A percentile compares a stretch with the other conserved stretches of the same genome.
Evolutionary conservation across 2,329 filamentous ascomycete species (phyloP).

Genomic region (Aspergillus sp.): DNA sequence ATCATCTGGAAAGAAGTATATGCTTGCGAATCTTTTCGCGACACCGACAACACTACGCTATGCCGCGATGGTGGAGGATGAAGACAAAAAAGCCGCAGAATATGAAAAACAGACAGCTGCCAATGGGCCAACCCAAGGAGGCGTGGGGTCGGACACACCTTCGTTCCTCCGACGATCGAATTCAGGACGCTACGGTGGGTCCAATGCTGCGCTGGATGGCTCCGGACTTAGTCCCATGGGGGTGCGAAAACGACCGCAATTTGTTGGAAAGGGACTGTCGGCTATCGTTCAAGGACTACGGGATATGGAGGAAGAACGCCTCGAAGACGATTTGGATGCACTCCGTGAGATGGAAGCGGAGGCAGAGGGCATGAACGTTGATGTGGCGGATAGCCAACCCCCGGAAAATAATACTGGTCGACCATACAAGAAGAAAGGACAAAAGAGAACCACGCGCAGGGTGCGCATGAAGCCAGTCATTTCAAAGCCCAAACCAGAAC

Average conservation of each 20-base stretch:
- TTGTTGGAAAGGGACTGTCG: conserved; percentile 36
- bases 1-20: conserved; percentile 41
- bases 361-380: conserved; percentile 21
- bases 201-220: conserved; percentile 5
- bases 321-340: conserved; percentile 41
- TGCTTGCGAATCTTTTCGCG: conserved; percentile 41
- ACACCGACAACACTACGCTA: conserved; percentile 42
- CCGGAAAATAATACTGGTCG: conserved; percentile 8
- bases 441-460: conserved; percentile 44
- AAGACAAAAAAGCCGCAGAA: conserved; percentile 14
- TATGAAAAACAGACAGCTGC: not conserved
- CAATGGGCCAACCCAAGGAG: conserved; percentile 4
- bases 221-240: conserved; percentile 33
- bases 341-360: conserved; percentile 41
- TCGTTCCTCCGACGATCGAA: conserved; percentile 36
- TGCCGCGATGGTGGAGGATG: conserved; percentile 33
- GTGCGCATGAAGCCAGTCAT: conserved; percentile 40
- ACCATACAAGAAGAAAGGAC: conserved; percentile 45
- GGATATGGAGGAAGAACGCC: conserved; percentile 36
- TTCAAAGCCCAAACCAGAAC: conserved; percentile 21
- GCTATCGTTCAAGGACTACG: conserved; percentile 34
- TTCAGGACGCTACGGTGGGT: conserved; percentile 20
- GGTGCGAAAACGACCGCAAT: conserved; percentile 29
- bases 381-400: conserved; percentile 35
- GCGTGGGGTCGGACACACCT: conserved; percentile 30